phyloP scores from a whole-genome alignment of 441 rosid species.

The Kokia cookei region DNA sequence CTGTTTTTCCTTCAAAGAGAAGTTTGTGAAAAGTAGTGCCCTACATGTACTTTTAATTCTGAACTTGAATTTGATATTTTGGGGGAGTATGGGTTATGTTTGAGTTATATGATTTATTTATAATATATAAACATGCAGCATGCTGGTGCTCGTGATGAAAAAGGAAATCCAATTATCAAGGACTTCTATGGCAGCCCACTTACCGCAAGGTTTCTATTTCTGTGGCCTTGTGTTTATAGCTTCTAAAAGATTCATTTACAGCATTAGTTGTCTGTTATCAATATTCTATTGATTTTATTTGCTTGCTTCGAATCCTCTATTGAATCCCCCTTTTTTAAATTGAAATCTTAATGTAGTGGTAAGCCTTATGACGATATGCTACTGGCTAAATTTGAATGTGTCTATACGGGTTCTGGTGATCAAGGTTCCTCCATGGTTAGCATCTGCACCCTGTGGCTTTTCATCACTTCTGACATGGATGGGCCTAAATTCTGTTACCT shows the following conservation, averaged over 20 bases:
- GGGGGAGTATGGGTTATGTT: background rate
- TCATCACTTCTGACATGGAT: background rate
- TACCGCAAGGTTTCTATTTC: constrained; percentile 69
- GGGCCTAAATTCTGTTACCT: constrained; percentile 14
- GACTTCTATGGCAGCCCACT: constrained; percentile 82
- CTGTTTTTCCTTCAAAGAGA: constrained; percentile 1
- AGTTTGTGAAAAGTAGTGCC: background rate
- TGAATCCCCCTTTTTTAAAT: background rate
- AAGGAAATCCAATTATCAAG: constrained; percentile 78
- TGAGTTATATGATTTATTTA: background rate
- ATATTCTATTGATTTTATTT: background rate
- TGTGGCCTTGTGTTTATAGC: background rate
- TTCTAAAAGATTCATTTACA: background rate
- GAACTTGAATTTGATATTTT: background rate
- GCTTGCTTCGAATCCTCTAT: constrained; percentile 5
- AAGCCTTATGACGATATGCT: constrained; percentile 68
- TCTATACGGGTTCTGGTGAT: constrained; percentile 89
- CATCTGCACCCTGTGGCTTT: constrained; percentile 7
- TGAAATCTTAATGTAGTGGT: constrained; percentile 50
- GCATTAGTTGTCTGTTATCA: background rate
- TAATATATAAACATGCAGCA: constrained; percentile 35
- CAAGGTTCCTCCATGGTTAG: constrained; percentile 90
- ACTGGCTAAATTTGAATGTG: constrained; percentile 77
- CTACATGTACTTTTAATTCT: background rate
- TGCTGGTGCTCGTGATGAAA: constrained; percentile 82